Evolutionary conservation across 2,329 filamentous ascomycete species (phyloP), one percentile per base, ranked within the genome.

Genomic region (Xylariales sp.): DNA sequence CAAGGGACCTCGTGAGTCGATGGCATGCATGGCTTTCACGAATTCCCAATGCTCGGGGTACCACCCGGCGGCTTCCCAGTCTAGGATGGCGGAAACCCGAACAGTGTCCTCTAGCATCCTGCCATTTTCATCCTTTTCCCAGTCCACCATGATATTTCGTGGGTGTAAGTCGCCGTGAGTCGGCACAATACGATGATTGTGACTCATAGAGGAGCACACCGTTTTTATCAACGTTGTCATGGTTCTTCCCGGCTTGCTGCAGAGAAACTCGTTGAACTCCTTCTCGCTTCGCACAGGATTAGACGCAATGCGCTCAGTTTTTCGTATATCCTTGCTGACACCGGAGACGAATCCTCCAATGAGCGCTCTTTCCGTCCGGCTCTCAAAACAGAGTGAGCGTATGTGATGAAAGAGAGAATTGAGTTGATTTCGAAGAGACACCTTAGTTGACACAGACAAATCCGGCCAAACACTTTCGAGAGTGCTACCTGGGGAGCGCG

Each of bases 381-480:
- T 39, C 36, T 39, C 36, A 39, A 39, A 39, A 39, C 36, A 39
- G 36, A 45, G 54, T 12, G 41, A 46, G 54, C 54, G 54, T 57
- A 57, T 30, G 39, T 46, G 39, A 30, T 45, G 54, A 30, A 46
- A 45, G 54, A 45, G 18, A 46, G 39, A 46, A 57, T 46, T 57
- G 54, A 57, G 54, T 45, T 57, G 54, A 32, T 45, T 46, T 46
- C 41, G 54, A 45, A 57, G 5, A 46, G 54, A 57, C 39, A 46
- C 39, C 18, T 57, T 57, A 30, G 39, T 30, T 46, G 39, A 46
- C 18, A 32, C 41, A 30, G 54, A 46, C 39, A 57, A 46, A 45
- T 30, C 9, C 41, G 54, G 39, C 54, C 54, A 57, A 32, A 57
- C 54, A 46, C 41, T 57, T n/a, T 57, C 54, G 54, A 57, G 54